Conservation (phyloP, 345 rosid genomes). For the Syzygium aromaticum region DNA sequence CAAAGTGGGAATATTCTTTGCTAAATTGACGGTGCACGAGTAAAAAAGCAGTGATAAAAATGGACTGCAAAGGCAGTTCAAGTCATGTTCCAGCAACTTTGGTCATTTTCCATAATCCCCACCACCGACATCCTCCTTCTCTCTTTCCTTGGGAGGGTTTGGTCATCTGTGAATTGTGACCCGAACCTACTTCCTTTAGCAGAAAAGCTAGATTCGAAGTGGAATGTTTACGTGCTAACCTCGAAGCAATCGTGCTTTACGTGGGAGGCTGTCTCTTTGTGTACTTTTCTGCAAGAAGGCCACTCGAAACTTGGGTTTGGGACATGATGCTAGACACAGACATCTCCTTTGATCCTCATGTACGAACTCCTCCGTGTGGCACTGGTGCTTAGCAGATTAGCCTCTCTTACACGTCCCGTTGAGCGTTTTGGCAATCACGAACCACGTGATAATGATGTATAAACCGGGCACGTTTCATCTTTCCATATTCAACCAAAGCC, state of each 20-base stretch:
- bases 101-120: neutral
- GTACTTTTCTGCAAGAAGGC: neutral
- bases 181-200: neutral
- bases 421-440: neutral
- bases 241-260: neutral
- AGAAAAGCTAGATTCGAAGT: neutral
- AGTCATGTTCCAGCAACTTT: neutral
- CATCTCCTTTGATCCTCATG: neutral
- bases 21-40: neutral
- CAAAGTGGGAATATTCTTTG: neutral
- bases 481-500: neutral
- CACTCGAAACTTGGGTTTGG: neutral
- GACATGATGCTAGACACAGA: neutral
- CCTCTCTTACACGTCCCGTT: neutral
- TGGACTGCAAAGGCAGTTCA: neutral
- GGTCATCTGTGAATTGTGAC: neutral
- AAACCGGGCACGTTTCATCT: neutral
- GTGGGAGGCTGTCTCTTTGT: neutral
- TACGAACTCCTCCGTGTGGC: too few species aligned
- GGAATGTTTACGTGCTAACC: neutral
- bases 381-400: neutral
- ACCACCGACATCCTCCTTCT: neutral
- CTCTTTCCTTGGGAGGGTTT: neutral
- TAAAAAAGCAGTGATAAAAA: too few species aligned
- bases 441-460: neutral